Percentiles rank a stretch among this genome's conserved stretches.
These are phyloP conservation scores for Cocos nucifera DNA, from an alignment of 176 grass and related monocot genomes.

Conservation along the genomic window DNA sequence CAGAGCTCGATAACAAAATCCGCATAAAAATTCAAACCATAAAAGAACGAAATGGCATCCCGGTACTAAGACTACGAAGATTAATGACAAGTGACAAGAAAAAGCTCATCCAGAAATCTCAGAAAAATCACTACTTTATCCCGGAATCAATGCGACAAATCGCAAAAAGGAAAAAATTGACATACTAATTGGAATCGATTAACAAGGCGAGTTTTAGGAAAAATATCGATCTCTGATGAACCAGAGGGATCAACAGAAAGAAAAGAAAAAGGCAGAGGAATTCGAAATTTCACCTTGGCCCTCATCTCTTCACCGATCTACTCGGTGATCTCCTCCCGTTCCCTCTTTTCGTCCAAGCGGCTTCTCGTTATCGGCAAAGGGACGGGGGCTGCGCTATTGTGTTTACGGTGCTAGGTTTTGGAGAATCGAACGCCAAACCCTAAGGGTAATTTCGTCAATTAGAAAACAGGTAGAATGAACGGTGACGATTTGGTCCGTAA, in stretches of 20 bases:
- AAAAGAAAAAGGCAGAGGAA: not conserved
- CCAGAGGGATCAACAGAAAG: not conserved
- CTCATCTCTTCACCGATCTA: not conserved
- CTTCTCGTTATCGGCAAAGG: not conserved
- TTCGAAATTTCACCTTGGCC: not conserved
- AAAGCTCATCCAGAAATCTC: too few relatives aligned
- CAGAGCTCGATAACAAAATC: too few relatives aligned
- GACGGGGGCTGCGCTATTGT: not conserved
- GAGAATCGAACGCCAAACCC: not conserved
- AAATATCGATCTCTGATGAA: not conserved
- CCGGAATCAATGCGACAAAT: too few relatives aligned
- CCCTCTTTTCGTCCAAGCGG: constrained; percentile 4
- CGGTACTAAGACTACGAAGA: too few relatives aligned
- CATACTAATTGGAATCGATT: constrained; percentile 31
- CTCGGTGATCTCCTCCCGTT: constrained; percentile 4
- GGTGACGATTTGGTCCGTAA: too few relatives aligned
- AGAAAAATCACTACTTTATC: too few relatives aligned
- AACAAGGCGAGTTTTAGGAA: not conserved
- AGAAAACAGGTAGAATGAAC: not conserved
- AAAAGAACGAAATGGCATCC: too few relatives aligned
- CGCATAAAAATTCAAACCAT: too few relatives aligned
- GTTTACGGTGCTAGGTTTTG: constrained; percentile 16
- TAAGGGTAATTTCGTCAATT: constrained; percentile 21
- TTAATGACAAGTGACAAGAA: too few relatives aligned
- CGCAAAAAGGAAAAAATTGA: not conserved